These are phyloP conservation scores for Yarrowia sp. DNA, from an alignment of 805 yeast species.

Conservation along the genomic window DNA sequence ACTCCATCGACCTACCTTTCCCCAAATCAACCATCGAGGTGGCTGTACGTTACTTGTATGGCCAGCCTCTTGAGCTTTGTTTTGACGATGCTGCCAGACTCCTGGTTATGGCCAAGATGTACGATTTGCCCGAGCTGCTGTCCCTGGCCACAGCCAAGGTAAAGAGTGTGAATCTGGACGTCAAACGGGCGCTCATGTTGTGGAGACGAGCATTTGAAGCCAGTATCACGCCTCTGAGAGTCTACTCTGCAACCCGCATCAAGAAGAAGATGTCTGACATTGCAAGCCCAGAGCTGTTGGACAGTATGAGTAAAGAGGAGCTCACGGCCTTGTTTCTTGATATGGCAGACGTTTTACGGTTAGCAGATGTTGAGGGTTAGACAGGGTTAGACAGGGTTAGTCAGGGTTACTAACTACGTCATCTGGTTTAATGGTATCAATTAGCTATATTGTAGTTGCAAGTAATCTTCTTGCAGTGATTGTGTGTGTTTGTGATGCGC, in stretches of 20 bases:
- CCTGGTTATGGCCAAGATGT: background rate
- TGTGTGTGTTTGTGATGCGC: no score
- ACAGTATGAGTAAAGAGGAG: background rate
- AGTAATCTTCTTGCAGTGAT: no score
- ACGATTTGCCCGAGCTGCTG: background rate
- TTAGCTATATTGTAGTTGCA: no score
- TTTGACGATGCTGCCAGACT: background rate
- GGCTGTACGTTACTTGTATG: background rate
- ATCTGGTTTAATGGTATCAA: no score
- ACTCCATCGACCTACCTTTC: background rate
- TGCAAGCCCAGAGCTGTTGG: background rate
- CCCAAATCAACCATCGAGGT: background rate
- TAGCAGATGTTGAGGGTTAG: background rate
- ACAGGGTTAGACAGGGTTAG: no score
- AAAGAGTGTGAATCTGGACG: background rate
- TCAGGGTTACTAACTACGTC: no score
- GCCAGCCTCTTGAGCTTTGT: background rate
- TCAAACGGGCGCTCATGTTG: background rate
- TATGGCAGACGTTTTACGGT: background rate
- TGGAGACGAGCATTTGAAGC: background rate
- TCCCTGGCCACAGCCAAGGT: background rate
- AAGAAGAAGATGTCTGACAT: background rate
- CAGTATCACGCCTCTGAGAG: background rate
- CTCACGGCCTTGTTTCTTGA: background rate
- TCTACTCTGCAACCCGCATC: background rate